Conservation (phyloP, 2,329 filamentous ascomycete genomes). For the Sporothrix schenckii region DNA sequence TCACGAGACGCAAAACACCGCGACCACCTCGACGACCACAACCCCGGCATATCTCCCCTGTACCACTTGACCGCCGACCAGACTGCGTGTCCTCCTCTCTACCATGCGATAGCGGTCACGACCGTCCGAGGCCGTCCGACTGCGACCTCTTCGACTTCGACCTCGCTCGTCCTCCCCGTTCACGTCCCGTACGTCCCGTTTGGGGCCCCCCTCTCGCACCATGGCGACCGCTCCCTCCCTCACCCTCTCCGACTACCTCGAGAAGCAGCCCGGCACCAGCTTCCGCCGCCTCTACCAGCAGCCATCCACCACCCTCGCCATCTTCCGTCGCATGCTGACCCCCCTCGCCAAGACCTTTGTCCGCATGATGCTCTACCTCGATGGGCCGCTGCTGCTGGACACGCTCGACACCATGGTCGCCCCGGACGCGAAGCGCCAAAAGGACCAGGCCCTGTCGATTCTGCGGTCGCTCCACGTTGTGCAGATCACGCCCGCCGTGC, state of each 20-base stretch:
- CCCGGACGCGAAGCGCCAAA: constrained; percentile 65
- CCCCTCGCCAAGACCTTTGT: constrained; percentile 94
- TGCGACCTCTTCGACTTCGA: constrained; percentile 16
- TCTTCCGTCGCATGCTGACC: constrained; percentile 96
- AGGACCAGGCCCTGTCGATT: constrained; percentile 80
- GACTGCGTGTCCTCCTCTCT: not conserved
- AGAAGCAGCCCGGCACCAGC: constrained; percentile 84
- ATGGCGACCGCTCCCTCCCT: constrained; percentile 57
- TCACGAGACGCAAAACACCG: not conserved
- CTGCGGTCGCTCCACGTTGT: constrained; percentile 87
- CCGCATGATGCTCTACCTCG: constrained; percentile 92
- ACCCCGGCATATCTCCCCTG: not conserved
- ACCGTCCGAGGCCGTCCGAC: constrained; percentile 17
- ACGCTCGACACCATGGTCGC: constrained; percentile 88
- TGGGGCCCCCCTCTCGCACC: constrained; percentile 34
- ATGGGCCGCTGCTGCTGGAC: constrained; percentile 72
- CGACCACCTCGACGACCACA: not conserved
- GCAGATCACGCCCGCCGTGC: constrained; percentile 62
- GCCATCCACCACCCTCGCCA: constrained; percentile 90
- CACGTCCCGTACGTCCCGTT: not conserved
- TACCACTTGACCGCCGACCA: not conserved
- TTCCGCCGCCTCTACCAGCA: constrained; percentile 93
- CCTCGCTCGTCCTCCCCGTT: not conserved
- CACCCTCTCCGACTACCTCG: constrained; percentile 83
- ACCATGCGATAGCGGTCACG: constrained; percentile 18